Conservation (phyloP, 257 asterid genomes). For the Osmanthus fragrans region DNA sequence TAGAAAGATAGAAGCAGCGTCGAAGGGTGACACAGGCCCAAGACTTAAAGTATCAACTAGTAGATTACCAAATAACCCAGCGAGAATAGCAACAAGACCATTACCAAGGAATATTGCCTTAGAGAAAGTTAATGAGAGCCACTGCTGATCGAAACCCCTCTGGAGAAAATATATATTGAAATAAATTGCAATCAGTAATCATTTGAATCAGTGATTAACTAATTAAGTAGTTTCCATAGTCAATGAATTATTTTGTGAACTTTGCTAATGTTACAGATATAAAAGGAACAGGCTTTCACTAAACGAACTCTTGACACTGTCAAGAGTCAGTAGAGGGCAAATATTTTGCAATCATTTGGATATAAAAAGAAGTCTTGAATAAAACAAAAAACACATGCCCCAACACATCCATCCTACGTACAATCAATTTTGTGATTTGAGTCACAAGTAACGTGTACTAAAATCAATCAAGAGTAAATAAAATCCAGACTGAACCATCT, state of each 20-base stretch:
- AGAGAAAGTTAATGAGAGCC: slow-evolving; percentile 94
- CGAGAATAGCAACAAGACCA: slow-evolving; percentile 86
- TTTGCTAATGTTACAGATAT: neutral
- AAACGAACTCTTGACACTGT: neutral
- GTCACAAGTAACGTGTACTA: neutral
- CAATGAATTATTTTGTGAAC: neutral
- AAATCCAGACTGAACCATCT: neutral
- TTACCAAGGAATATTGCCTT: slow-evolving; percentile 95
- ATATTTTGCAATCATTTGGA: neutral
- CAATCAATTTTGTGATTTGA: neutral
- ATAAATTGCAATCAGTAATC: neutral
- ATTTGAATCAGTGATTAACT: neutral
- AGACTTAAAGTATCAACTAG: slow-evolving; percentile 75
- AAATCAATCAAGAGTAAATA: neutral
- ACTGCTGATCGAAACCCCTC: slow-evolving; percentile 95
- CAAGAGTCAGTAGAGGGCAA: neutral
- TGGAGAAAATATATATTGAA: slow-evolving; percentile 37
- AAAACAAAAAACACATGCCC: neutral
- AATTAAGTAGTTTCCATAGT: neutral
- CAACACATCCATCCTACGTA: neutral
- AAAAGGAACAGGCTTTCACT: neutral
- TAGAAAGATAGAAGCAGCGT: slow-evolving; percentile 81
- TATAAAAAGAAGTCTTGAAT: neutral
- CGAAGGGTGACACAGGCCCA: slow-evolving; percentile 96
- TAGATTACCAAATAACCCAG: slow-evolving; percentile 86